These are phyloP conservation scores for Creolimax fragrantissima DNA, from an alignment of 78 protist genomes.

Conservation along the genomic window DNA sequence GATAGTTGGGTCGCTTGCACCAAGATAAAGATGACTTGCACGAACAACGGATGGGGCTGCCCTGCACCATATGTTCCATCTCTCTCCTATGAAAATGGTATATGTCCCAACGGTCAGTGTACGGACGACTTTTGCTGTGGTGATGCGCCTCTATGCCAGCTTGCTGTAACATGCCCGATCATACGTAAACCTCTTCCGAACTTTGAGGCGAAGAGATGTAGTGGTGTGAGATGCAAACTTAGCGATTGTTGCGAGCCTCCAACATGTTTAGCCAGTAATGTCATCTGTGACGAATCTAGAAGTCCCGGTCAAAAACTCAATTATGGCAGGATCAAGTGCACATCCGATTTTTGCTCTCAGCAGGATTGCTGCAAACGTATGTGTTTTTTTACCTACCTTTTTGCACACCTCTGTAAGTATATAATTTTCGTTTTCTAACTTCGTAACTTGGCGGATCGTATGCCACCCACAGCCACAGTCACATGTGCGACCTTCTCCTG, in stretches of 20 bases:
- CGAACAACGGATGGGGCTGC: neutral
- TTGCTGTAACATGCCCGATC: neutral
- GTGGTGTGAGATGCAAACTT: neutral
- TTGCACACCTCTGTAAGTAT: too few relatives aligned
- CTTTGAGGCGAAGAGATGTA: neutral
- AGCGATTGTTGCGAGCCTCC: neutral
- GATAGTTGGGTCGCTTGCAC: neutral
- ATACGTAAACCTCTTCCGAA: neutral
- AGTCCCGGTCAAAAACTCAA: neutral
- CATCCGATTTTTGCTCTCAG: neutral
- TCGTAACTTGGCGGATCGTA: too few relatives aligned
- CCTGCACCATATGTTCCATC: neutral
- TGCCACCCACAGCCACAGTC: neutral
- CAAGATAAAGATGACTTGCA: neutral
- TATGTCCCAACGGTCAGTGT: neutral
- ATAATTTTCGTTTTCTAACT: too few relatives aligned
- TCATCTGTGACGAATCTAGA: neutral
- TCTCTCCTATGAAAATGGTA: neutral
- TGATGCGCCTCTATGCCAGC: neutral
- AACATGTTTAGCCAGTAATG: neutral
- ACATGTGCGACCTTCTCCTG: neutral
- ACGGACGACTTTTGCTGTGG: neutral
- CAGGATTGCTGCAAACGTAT: neutral
- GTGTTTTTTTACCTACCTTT: too few relatives aligned
- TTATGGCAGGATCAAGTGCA: neutral